Evolutionary conservation across 2,329 filamentous ascomycete species (phyloP), one percentile per base, ranked within the genome.

Genomic region (Knufia petricola): DNA sequence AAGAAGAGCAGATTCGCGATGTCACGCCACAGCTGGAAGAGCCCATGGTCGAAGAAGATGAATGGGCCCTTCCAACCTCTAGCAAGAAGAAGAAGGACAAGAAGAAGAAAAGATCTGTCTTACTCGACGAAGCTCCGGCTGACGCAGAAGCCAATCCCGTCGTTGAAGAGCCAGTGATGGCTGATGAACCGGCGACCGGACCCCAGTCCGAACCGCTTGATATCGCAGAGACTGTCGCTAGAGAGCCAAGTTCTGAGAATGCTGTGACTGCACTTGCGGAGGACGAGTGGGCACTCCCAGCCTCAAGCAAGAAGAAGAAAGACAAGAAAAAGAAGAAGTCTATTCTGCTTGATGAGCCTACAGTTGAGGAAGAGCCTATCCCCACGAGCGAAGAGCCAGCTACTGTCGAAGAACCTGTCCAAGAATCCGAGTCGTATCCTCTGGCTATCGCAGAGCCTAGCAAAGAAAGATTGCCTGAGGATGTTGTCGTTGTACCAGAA

Each of bases 291-390:
- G 43, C 3, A 15, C 13, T 30, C 15, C 37, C 36, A 17, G 17
- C 37, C 7, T 13, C 32, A 3, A 37, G 17, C 3, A 48, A 40
- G 45, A 48, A 48, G 13, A 50, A 53, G 39, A 53, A 53, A 38
- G 43, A 45, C 23, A 53, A 50, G 36, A 48, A 50, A 43, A 51
- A 53, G 41, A 38, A 38, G 34, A 38, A 38, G 19, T 20, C n/a
- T 28, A 28, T 28, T 4, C 34, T 7, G 19, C 26, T 28, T 12
- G 26, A 28, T 28, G 26, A 28, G 26, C 26, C 26, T 28, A 6
- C 38, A 21, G 13, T 19, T 21, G 17, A 13, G 8, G 9, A 9
- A 4, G 19, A 41, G 7, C 13, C 4, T 41, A 19, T 37, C n/a
- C 34, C 13, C 6, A n/a, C 34, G 6, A n/a, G 6, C 6, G 34